Evolutionary conservation across 352 stramenopile species (phyloP), one percentile per base, ranked within the genome.

Genomic region (Pythium volutum): DNA sequence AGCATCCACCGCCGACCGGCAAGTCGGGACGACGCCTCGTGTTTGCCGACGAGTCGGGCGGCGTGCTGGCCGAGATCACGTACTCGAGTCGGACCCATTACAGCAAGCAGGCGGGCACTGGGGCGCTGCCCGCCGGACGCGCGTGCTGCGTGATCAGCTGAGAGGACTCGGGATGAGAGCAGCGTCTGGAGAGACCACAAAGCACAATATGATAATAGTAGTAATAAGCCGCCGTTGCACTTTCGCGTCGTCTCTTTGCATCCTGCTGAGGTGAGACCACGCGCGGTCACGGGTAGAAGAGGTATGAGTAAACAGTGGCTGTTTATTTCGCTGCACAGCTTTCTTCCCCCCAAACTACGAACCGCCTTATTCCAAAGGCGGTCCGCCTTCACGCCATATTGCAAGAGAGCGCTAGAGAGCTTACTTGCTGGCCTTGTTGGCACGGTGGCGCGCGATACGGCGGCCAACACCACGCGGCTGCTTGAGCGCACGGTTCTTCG

Each of bases 401-500:
- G 41, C 16, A 47, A 20, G 20, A 47, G 20, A 47, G 41, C n/a
- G n/a, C 25, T n/a, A 29, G 20, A 16, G 22, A 64, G 53, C 79
- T 82, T 96, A 96, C 85, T 94, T 93, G 81, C 90, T 96, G 75
- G 97, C 96, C 91, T 98, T 98, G 76, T 98, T 98, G 48, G 97
- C 96, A 88, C 99, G 99, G 95, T 99, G 97, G 80, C 97, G 98
- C 70, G 96, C 96, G 76, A 99, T 98, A 79, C 93, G 95, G 62
- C 95, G 93, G 69, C 97, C 97, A 27, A 98, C 97, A 91, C 97
- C 97, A 64, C 96, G 94, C 56, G 98, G 75, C 31, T 64, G 33
- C 93, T 99, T 99, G 87, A 98, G 97, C 69, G 70, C 91, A 64
- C 97, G 96, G 87, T 99, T 99, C 95, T 99, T 99, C 67, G 92